Percentiles rank a stretch among this genome's conserved stretches.
Conservation (phyloP, 176 grass and related monocot genomes). For the Oryza brachyantha region DNA sequence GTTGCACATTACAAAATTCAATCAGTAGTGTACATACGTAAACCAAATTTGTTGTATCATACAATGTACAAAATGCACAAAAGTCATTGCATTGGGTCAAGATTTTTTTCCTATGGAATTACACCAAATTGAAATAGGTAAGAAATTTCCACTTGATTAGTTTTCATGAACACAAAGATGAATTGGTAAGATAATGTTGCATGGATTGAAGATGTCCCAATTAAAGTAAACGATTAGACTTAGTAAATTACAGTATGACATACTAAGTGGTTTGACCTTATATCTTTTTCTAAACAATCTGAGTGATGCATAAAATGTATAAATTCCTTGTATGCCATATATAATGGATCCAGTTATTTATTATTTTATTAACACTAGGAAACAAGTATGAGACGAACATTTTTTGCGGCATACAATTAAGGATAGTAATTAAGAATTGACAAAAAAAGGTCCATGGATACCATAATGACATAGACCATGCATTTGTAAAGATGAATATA, state of each 20-base stretch:
- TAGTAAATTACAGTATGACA: background rate
- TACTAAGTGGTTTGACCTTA: background rate
- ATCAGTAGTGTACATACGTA: background rate
- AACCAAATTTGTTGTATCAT: background rate
- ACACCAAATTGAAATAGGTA: background rate
- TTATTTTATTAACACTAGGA: background rate
- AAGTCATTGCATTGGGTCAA: background rate
- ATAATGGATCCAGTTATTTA: background rate
- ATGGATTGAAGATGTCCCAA: background rate
- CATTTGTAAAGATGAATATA: background rate
- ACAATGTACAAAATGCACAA: background rate
- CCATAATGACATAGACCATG: background rate
- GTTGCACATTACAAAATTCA: background rate
- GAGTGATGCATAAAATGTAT: background rate
- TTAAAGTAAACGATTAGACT: background rate
- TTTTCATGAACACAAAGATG: constrained; percentile 17
- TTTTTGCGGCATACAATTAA: no score
- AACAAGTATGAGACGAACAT: background rate
- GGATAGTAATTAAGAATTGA: no score
- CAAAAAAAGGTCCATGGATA: no score
- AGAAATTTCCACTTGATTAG: background rate
- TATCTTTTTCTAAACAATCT: background rate
- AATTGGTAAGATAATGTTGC: background rate
- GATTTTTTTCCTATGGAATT: background rate
- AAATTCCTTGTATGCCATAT: background rate